These are phyloP conservation scores for Dentipellis fragilis DNA, from an alignment of 768 basidiomycete species.

Conservation along the genomic window DNA sequence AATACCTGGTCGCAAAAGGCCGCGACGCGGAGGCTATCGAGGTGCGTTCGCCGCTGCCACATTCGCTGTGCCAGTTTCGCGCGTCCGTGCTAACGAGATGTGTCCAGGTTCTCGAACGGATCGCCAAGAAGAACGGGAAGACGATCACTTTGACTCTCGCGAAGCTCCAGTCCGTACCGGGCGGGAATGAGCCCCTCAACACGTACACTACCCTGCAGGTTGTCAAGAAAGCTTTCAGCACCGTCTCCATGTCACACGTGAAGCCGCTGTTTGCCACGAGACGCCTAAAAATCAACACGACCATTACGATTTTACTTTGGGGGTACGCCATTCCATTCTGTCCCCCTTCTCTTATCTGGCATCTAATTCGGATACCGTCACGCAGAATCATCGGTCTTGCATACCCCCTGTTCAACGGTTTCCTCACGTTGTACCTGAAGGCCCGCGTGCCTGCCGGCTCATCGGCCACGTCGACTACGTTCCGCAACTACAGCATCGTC, in stretches of 20 bases:
- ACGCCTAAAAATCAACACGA: slow-evolving; percentile 34
- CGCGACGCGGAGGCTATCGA: slow-evolving; percentile 44
- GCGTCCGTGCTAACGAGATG: neutral
- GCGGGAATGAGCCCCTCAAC: slow-evolving; percentile 14
- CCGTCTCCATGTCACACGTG: slow-evolving; percentile 24
- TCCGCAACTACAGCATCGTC: slow-evolving; percentile 41
- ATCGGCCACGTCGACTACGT: slow-evolving; percentile 26
- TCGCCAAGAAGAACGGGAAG: slow-evolving; percentile 38
- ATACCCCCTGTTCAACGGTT: slow-evolving; percentile 43
- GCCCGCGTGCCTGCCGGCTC: slow-evolving; percentile 9
- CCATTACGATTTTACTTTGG: slow-evolving; percentile 21
- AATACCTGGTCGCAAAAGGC: slow-evolving; percentile 48
- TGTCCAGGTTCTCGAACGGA: slow-evolving; percentile 35
- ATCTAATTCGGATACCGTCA: too few relatives aligned
- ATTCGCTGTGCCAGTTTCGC: neutral
- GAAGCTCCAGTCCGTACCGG: slow-evolving; percentile 25
- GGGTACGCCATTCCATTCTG: slow-evolving; percentile 16
- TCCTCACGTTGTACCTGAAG: slow-evolving; percentile 39
- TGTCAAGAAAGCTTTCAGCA: neutral
- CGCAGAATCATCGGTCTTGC: slow-evolving; percentile 34
- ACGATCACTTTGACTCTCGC: slow-evolving; percentile 36
- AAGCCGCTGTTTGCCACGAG: slow-evolving; percentile 37
- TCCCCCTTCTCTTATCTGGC: too few relatives aligned
- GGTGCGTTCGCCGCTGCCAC: neutral
- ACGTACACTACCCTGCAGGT: neutral